Base-by-base conservation (phyloP, 805 yeast genomes). In the Crinitomyces ghanaensis region DNA sequence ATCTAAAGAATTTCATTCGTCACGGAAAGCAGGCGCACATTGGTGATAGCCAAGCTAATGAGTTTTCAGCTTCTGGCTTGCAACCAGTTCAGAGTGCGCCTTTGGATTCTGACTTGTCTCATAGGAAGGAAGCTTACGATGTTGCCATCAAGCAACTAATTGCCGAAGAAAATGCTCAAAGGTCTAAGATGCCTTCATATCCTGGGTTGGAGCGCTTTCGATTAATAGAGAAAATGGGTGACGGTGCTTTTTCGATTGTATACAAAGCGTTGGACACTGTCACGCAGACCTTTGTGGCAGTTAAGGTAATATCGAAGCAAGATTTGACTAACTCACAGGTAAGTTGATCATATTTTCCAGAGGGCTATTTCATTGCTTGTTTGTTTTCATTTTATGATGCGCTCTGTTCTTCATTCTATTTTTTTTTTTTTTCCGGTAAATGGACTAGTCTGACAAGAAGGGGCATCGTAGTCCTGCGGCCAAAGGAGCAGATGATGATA, bases 231-330 rank as follows among this genome's bases (percentile, higher is more conserved):
- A 62, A 63, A 42, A 60, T 63, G 63, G 68, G 68, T 33, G 68
- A 62, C 50, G 97, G 97, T 6, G 96, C 96, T 0, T 86, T 88
- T 52, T 82, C 94, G 2, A 67, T 71, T 8, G 97, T 88, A 4
- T 82, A 74, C 60, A 74, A 70, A 50, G 93, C 93, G 0, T 50
- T 61, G 11, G 76, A 77, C 45, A 42, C 57, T 3, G 43, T 44
- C 7, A 51, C 63, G 4, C 53, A 58, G 20, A 54, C 66, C 31
- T 55, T 58, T 23, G 76, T 82, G 11, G 95, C 95, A 8, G 70
- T 83, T 47, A 83, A 83, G 49, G 70, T 81, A 38, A 80, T 84
- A 28, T 66, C 71, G 44, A 83, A 83, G 51, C 56, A 57, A 28
- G 65, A 66, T 34, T 60, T 77, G 24, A 47, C 46, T 28, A 34